Conservation (phyloP, 345 rosid species). For the Murraya koenigii region DNA sequence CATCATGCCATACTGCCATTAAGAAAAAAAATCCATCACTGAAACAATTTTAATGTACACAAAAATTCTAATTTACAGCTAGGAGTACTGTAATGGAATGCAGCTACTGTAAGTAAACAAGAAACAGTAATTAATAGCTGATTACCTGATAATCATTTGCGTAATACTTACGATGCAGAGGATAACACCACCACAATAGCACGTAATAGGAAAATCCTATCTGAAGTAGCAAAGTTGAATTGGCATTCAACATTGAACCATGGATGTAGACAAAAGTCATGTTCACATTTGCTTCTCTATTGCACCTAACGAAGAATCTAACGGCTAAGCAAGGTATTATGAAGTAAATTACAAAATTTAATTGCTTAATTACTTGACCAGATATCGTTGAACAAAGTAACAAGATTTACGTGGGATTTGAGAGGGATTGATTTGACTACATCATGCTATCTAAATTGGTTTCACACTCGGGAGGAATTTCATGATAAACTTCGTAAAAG, state of each 20-base stretch:
- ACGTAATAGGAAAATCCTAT: no score
- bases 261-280: background rate
- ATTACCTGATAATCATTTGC: no score
- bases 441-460: background rate
- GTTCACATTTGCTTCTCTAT: background rate
- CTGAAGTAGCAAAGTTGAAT: background rate
- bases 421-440: slow-evolving; percentile 11
- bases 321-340: background rate
- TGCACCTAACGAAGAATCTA: background rate
- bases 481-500: background rate
- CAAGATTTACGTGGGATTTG: background rate
- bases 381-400: background rate
- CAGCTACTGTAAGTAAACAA: no score
- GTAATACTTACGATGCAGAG: no score
- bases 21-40: no score
- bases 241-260: background rate
- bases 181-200: no score
- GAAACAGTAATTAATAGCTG: no score
- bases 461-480: slow-evolving; percentile 8
- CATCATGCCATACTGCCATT: no score
- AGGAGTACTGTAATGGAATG: no score
- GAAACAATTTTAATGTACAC: no score
- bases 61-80: no score
- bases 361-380: background rate
- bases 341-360: background rate